phyloP scores from a whole-genome alignment of 139 green algal species.

The Picochlorum costavermella region DNA sequence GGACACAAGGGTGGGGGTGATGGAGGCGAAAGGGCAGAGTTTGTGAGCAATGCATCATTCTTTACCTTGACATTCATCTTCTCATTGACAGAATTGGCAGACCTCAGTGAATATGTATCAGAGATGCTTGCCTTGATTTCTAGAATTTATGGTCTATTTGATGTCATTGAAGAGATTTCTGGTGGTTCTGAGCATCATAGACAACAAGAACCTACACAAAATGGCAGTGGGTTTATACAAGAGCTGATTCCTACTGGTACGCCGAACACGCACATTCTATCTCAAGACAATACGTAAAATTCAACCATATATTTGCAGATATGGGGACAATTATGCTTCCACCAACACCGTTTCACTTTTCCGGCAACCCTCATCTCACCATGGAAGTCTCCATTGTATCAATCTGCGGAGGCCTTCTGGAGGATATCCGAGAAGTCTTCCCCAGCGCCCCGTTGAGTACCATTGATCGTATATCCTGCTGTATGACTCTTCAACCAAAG shows the following conservation, averaged over 20 bases:
- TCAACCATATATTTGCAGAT: not conserved
- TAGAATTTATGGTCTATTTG: conserved; percentile 28
- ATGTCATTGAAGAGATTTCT: conserved; percentile 6
- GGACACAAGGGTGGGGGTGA: not conserved
- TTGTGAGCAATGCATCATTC: conserved; percentile 62
- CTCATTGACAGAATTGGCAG: conserved; percentile 54
- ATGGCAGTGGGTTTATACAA: no score
- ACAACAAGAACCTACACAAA: not conserved
- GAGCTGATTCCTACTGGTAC: no score
- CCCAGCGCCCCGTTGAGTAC: conserved; percentile 5
- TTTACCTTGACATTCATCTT: conserved; percentile 50
- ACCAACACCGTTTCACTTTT: not conserved
- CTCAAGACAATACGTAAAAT: no score
- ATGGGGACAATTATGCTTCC: not conserved
- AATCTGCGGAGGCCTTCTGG: conserved; percentile 14
- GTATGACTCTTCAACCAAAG: conserved; percentile 31
- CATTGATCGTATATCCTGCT: not conserved
- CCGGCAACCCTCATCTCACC: not conserved
- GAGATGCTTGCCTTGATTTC: conserved; percentile 22
- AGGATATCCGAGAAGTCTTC: conserved; percentile 23
- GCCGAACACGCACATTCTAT: no score
- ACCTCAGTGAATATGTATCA: conserved; percentile 8
- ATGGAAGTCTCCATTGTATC: conserved; percentile 32
- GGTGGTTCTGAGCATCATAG: no score
- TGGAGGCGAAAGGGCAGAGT: conserved; percentile 37